Evolutionary conservation across 768 basidiomycete genomes (phyloP), one percentile per base, ranked within the genome.

Genomic region (Boletus pseudopeckii): DNA sequence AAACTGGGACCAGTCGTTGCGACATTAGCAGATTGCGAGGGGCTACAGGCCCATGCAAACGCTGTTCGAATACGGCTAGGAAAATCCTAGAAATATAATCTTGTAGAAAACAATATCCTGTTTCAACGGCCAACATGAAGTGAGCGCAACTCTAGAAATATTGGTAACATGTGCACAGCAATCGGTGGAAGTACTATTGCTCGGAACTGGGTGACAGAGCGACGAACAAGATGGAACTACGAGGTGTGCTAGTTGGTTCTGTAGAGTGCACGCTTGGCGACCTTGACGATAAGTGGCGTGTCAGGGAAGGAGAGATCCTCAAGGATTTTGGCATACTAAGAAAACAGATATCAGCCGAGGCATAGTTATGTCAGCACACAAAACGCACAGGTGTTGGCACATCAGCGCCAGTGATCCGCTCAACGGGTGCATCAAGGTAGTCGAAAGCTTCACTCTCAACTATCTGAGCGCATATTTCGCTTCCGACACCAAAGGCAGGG

Each of bases 371-470:
- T 20, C 33, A 63, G 2, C 28, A 37, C 43, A 45, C 6, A 22
- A 39, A 13, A 78, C 90, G 63, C 54, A 92, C 93, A 49, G 96
- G 97, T 65, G 97, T 99, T 40, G 96, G 96, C 38, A 99, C 86
- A 66, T 99, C 91, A 58, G 97, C 95, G 64, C 97, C 97, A 57
- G 97, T 98, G 59, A 99, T 79, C 57, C 97, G 88, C 80, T 99
- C 97, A 50, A 98, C 92, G 14, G 97, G 94, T 18, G 96, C 95
- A 75, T 99, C 97, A 34, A 99, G 87, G 77, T 92, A 98, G 75
- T 98, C 94, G 68, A 96, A 99, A 3, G 94, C 96, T 65, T 97
- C 92, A 63, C 91, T 92, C 80, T 99, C 97, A 51, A 96, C 80
- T 63, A 98, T 92, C 73, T 98, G 95, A 14, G 97, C 97, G 62